Conservation (phyloP, 2,329 filamentous ascomycete genomes). For the Chlorencoelia australis region DNA sequence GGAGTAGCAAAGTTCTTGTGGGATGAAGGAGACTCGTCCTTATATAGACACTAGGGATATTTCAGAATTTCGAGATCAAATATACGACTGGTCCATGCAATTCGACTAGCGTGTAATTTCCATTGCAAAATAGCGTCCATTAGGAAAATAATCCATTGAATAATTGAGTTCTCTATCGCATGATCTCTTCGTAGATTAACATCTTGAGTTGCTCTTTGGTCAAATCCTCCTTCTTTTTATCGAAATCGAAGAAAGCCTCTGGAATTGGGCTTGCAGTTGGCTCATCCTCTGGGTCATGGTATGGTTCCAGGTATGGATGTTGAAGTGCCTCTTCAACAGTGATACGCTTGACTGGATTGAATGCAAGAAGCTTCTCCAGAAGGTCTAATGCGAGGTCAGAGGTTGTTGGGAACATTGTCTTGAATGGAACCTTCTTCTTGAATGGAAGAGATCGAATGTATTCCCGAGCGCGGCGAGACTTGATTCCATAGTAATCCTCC, state of each 20-base stretch:
- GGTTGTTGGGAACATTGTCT: constrained; percentile 96
- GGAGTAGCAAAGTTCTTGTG: too few species aligned
- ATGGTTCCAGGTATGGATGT: constrained; percentile 96
- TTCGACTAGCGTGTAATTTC: too few species aligned
- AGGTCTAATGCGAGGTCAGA: constrained; percentile 92
- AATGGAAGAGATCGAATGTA: constrained; percentile 97
- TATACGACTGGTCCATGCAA: background rate
- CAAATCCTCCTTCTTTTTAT: constrained; percentile 98
- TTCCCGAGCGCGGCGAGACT: constrained; percentile 90
- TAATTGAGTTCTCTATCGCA: too few species aligned
- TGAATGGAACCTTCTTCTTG: constrained; percentile 99
- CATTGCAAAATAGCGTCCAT: too few species aligned
- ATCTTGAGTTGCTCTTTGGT: constrained; percentile 98
- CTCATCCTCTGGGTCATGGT: constrained; percentile 98
- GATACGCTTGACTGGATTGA: constrained; percentile 98
- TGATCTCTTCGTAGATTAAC: constrained; percentile 97
- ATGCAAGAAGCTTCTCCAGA: constrained; percentile 88
- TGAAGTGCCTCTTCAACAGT: constrained; percentile 94
- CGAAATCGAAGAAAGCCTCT: constrained; percentile 99
- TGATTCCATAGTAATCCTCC: constrained; percentile 99
- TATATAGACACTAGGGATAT: too few species aligned
- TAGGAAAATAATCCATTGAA: too few species aligned
- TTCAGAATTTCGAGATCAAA: too few species aligned
- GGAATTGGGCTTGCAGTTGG: constrained; percentile 93
- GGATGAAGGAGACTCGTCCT: too few species aligned